A percentile compares a stretch with the other conserved stretches of the same genome.
These are phyloP conservation scores for Spinacia oleracea DNA, from an alignment of 179 eudicot genomes.

Conservation along the genomic window DNA sequence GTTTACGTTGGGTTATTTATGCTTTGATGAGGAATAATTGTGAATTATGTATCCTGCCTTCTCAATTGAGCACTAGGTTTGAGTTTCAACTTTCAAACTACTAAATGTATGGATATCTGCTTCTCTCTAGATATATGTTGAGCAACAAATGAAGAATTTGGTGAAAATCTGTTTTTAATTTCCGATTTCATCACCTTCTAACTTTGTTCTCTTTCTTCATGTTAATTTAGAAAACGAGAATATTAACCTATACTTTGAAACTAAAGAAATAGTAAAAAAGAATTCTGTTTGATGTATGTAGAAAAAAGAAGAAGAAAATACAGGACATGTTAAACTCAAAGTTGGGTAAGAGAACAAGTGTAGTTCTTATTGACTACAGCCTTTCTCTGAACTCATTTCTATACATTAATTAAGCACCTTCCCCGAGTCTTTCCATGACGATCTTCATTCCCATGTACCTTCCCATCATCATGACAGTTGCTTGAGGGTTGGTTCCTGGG, in stretches of 20 bases:
- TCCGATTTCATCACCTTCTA: not conserved
- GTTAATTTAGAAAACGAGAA: not conserved
- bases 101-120: not conserved
- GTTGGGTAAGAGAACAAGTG: not conserved
- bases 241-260: not conserved
- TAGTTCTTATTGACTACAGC: not conserved
- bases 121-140: not conserved
- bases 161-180: not conserved
- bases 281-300: not conserved
- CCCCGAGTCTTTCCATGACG: constrained; percentile 71
- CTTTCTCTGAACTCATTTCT: constrained; percentile 5
- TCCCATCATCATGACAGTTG: constrained; percentile 98
- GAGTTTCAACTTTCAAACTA: not conserved
- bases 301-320: not conserved
- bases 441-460: constrained; percentile 99
- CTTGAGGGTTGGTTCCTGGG: constrained; percentile 99
- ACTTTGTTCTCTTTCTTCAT: not conserved
- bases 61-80: not conserved
- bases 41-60: not conserved
- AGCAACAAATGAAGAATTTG: not conserved
- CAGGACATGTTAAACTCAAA: not conserved
- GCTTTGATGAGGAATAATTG: not conserved
- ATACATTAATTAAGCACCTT: constrained; percentile 58
- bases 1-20: not conserved
- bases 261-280: not conserved